Evolutionary conservation across 306 rosid genomes (phyloP).

Genomic region (Cotoneaster glaucophyllus): DNA sequence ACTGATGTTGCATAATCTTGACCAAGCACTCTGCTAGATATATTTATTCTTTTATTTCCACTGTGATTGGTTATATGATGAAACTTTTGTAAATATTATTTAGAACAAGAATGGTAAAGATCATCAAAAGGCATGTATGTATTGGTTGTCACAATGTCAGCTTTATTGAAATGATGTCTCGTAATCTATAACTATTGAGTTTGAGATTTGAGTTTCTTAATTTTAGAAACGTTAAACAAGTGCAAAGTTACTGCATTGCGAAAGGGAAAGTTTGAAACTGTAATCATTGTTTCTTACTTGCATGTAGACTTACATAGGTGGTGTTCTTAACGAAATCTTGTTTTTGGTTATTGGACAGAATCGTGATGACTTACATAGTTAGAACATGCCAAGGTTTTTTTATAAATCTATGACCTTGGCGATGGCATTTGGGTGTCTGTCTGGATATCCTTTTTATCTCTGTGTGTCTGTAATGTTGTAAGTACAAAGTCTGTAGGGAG

Average conservation of each 20-base stretch:
- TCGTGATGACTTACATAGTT: conserved; percentile 97
- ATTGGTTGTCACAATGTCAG: neutral
- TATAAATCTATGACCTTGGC: neutral
- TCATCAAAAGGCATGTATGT: neutral
- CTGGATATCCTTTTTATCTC: conserved; percentile 1
- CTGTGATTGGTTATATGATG: neutral
- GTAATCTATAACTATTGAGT: neutral
- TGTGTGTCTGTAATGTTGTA: neutral
- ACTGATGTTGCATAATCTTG: neutral
- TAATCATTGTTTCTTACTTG: neutral
- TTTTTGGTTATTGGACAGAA: conserved; percentile 39
- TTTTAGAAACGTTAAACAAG: neutral
- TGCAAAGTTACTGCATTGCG: neutral
- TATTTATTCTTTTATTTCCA: conserved; percentile 2
- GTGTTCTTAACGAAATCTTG: conserved; percentile 14
- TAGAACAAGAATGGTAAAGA: neutral
- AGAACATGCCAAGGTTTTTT: conserved; percentile 89
- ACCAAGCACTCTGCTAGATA: neutral
- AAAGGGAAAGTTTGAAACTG: neutral
- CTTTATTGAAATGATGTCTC: neutral
- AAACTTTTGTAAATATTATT: neutral
- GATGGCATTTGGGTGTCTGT: neutral
- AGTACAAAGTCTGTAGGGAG: neutral
- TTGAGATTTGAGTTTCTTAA: neutral
- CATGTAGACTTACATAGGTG: neutral